phyloP scores from a whole-genome alignment of 106 monocot species.

The Dendrobium nobile region DNA sequence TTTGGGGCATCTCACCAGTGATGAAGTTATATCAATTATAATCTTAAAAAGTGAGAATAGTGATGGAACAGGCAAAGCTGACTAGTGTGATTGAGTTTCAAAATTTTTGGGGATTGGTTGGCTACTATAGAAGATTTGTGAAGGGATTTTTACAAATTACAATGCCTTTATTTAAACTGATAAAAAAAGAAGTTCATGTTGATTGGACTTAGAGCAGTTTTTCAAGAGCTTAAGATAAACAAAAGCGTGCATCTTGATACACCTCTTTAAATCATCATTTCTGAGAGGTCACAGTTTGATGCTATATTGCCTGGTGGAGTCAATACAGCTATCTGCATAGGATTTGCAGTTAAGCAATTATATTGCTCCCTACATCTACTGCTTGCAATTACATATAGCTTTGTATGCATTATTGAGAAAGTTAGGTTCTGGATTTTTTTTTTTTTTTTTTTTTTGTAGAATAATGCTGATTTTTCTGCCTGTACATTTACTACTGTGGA shows the following conservation, averaged over 20 bases:
- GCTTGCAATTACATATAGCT: background rate
- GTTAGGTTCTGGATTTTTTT: background rate
- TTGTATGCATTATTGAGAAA: background rate
- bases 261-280: slow-evolving; percentile 56
- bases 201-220: too few species aligned
- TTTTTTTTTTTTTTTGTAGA: background rate
- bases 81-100: too few species aligned
- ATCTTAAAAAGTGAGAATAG: too few species aligned
- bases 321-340: slow-evolving; percentile 30
- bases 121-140: too few species aligned
- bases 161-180: too few species aligned
- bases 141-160: too few species aligned
- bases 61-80: too few species aligned
- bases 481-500: background rate
- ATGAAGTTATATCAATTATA: too few species aligned
- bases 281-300: slow-evolving; percentile 71
- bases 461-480: background rate
- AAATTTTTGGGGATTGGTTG: too few species aligned
- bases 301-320: slow-evolving; percentile 48
- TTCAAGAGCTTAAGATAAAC: background rate
- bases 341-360: slow-evolving; percentile 18
- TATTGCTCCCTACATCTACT: slow-evolving; percentile 4
- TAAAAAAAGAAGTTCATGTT: too few species aligned
- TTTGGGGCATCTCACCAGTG: too few species aligned
- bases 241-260: slow-evolving; percentile 68